These are phyloP conservation scores for Puccinellia tenuiflora DNA, from an alignment of 176 grass and related monocot genomes.

Conservation along the genomic window DNA sequence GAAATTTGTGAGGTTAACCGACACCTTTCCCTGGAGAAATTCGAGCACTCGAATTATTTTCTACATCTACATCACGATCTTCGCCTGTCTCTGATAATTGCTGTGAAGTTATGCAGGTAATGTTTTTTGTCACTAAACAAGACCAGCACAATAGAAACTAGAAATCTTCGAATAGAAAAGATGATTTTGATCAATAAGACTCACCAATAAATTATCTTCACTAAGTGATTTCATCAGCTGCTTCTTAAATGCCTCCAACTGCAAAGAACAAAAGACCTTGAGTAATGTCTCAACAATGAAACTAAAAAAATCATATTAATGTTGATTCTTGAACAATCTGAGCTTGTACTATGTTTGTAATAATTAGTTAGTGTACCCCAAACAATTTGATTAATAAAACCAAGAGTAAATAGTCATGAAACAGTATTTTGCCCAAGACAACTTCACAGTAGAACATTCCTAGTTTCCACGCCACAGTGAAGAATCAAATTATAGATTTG, in stretches of 20 bases:
- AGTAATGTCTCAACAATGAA: not conserved
- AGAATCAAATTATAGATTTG: not conserved
- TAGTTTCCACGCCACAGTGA: not conserved
- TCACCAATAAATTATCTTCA: slow-evolving; percentile 72
- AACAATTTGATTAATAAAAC: not conserved
- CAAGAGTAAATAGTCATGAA: not conserved
- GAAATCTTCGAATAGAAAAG: not conserved
- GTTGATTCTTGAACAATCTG: not conserved
- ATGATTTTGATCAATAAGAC: slow-evolving; percentile 16
- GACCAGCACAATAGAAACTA: not conserved
- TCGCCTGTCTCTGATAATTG: slow-evolving; percentile 58
- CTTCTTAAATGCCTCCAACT: slow-evolving; percentile 96
- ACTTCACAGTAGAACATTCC: not conserved
- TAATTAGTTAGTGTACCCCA: not conserved
- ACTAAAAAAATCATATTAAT: not conserved
- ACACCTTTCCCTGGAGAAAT: slow-evolving; percentile 60
- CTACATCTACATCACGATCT: slow-evolving; percentile 22
- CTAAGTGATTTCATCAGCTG: slow-evolving; percentile 83
- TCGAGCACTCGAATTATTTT: slow-evolving; percentile 38
- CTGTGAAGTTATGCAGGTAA: slow-evolving; percentile 40
- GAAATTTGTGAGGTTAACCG: not conserved
- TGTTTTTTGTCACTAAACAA: slow-evolving; percentile 9
- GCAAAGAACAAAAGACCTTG: slow-evolving; percentile 5
- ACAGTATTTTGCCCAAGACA: not conserved
- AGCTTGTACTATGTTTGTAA: not conserved